These are phyloP conservation scores for Yamadazyma jaroonii DNA, from an alignment of 1,139 yeast genomes.

Conservation along the genomic window DNA sequence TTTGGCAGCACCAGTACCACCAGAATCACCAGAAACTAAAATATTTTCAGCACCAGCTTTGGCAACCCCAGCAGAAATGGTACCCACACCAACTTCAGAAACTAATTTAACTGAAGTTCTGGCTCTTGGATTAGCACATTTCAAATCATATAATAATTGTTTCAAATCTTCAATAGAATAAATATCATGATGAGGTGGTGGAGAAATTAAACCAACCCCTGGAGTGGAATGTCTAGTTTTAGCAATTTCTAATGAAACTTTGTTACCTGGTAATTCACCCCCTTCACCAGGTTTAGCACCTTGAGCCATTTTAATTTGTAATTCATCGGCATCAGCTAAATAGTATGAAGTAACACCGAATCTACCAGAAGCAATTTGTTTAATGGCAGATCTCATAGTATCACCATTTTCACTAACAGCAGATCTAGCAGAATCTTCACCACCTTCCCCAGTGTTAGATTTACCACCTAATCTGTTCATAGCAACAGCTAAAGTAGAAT, in stretches of 20 bases:
- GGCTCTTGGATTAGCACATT: constrained; percentile 96
- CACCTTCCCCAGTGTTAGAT: constrained; percentile 99
- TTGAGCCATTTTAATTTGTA: constrained; percentile 98
- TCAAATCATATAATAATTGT: constrained; percentile 93
- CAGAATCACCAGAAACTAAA: constrained; percentile 95
- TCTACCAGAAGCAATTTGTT: constrained; percentile 97
- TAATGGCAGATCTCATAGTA: constrained; percentile 96
- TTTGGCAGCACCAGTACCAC: constrained; percentile 99
- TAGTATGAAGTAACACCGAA: constrained; percentile 97
- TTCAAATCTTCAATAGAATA: constrained; percentile 97
- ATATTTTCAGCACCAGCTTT: constrained; percentile 98
- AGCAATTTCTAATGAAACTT: constrained; percentile 85
- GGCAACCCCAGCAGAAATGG: constrained; percentile 98
- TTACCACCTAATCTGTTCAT: constrained; percentile 98
- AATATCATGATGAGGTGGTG: constrained; percentile 98
- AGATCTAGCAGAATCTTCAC: constrained; percentile 95
- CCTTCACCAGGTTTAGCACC: constrained; percentile 99
- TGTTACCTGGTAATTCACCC: constrained; percentile 97
- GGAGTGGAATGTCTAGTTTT: constrained; percentile 96
- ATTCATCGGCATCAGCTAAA: constrained; percentile 93
- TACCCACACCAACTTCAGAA: constrained; percentile 98
- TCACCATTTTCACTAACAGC: constrained; percentile 81
- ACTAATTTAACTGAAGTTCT: constrained; percentile 95
- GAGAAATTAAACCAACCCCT: constrained; percentile 95
- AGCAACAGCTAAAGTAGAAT: constrained; percentile 95